Evolutionary conservation across 2,329 filamentous ascomycete genomes (phyloP), one percentile per base, ranked within the genome.

Genomic region (Dactylella cylindrospora): DNA sequence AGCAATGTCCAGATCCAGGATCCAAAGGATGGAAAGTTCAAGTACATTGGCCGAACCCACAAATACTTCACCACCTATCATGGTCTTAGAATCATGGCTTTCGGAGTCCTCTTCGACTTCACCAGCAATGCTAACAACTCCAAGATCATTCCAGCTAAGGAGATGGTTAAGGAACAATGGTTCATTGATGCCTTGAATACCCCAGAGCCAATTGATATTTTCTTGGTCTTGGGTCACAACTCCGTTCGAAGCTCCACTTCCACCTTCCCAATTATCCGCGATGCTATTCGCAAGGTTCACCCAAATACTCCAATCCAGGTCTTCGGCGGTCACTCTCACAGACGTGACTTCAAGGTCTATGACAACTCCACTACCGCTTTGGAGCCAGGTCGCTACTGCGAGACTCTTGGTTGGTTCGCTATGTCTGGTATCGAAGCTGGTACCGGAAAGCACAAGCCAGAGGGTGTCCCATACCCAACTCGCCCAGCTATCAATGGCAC

Each of bases 51-150:
- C 68, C 81, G 90, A 8, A 97, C 84, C 74, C 84, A 86, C 71
- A 93, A 88, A 70, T 95, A 98, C 73, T 90, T 81, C 53, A 98
- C 93, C 4, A 90, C 90, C 76, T 89, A 94, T 67, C 88, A 88
- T 67, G 86, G 85, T 3, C 83, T 95, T 60, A 81, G 85, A 12
- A 82, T 98, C 55, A 77, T 95, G 41, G 88, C 91, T 0, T 90
- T 98, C 72, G 93, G 93, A 1, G 97, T 98, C 73, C 76, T 98
- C 2, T 98, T 96, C 73, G 84, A 98, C 74, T 98, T 98, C 69
- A 88, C 81, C 0, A 84, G 84, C 13, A 95, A 95, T 72, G 85
- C 86, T 52, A 93, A 95, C 71, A 97, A 97, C 72, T 95, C 88
- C 0, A 55, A 46, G 35, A 54, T 49, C 31, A 64, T 55, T 32